phyloP scores from a whole-genome alignment of 805 yeast genomes.

The Yamadazyma endophytica region DNA sequence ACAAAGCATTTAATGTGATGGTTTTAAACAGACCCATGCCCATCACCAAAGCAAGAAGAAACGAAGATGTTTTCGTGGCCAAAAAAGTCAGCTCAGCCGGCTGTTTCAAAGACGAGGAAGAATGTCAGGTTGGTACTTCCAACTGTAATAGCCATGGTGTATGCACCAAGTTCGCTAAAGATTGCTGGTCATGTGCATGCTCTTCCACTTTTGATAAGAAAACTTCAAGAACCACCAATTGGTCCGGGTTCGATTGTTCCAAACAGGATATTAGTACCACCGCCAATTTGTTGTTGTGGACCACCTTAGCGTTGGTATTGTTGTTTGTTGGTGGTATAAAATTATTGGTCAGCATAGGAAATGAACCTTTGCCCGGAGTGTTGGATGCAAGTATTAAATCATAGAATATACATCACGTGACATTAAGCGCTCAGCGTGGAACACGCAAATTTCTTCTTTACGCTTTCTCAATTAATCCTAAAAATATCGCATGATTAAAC shows the following conservation, averaged over 20 bases:
- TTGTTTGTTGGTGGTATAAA: conserved; percentile 50
- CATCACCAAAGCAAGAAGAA: conserved; percentile 1
- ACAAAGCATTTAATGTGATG: conserved; percentile 1
- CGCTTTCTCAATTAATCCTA: no score
- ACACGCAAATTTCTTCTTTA: no score
- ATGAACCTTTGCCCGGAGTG: conserved; percentile 65
- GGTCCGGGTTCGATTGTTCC: conserved; percentile 60
- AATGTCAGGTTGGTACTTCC: conserved; percentile 44
- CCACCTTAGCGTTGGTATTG: conserved; percentile 44
- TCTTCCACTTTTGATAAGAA: conserved; percentile 39
- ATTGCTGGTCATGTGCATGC: conserved; percentile 52
- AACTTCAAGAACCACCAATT: conserved; percentile 43
- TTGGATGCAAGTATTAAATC: conserved; percentile 39
- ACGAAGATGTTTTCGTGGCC: conserved; percentile 1
- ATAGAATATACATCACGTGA: background rate
- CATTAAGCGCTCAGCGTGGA: no score
- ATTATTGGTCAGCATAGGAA: conserved; percentile 51
- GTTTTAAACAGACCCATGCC: background rate
- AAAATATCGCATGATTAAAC: conserved; percentile 20
- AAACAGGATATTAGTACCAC: conserved; percentile 65
- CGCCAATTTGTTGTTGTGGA: conserved; percentile 69
- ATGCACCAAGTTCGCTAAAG: conserved; percentile 33
- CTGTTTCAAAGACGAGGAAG: conserved; percentile 42
- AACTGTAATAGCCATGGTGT: conserved; percentile 53
- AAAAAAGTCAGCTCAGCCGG: conserved; percentile 3